These are phyloP conservation scores for Aspergillus biplanus DNA, from an alignment of 495 filamentous ascomycete species.

Conservation along the genomic window DNA sequence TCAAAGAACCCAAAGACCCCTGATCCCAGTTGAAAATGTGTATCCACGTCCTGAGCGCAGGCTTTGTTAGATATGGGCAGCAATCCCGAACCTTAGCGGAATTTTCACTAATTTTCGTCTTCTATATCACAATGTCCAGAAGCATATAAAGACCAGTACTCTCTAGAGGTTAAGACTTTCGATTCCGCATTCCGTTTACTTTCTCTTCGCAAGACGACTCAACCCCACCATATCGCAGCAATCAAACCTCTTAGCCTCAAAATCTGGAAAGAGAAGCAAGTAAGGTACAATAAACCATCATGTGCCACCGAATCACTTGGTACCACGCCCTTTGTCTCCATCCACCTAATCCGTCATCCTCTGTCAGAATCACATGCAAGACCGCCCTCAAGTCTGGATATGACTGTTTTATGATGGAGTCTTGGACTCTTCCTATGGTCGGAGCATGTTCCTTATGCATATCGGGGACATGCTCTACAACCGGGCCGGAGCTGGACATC, in stretches of 20 bases:
- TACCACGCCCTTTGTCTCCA: conserved; percentile 35
- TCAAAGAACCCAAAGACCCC: conserved; percentile 9
- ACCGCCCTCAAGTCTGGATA: conserved; percentile 25
- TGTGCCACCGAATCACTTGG: conserved; percentile 41
- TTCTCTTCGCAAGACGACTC: background rate
- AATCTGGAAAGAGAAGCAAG: background rate
- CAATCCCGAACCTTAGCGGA: conserved; percentile 8
- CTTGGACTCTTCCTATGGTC: conserved; percentile 23
- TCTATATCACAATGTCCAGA: background rate
- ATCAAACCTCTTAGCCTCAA: background rate
- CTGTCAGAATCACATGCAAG: conserved; percentile 26
- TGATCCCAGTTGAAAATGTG: conserved; percentile 1
- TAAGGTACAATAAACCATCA: conserved; percentile 21
- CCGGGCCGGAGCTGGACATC: background rate
- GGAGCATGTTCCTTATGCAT: conserved; percentile 29
- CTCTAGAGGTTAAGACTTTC: background rate
- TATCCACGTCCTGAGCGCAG: conserved; percentile 10
- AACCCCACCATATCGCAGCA: background rate
- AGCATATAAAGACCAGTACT: background rate
- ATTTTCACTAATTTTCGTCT: conserved; percentile 10
- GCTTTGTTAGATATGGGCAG: conserved; percentile 1
- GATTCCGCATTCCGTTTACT: too few species aligned
- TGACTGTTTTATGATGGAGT: conserved; percentile 25
- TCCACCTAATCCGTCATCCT: conserved; percentile 11
- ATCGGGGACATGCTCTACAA: background rate